Base-by-base conservation (phyloP, 176 grass and related monocot genomes). In the Saccharum officinarum region DNA sequence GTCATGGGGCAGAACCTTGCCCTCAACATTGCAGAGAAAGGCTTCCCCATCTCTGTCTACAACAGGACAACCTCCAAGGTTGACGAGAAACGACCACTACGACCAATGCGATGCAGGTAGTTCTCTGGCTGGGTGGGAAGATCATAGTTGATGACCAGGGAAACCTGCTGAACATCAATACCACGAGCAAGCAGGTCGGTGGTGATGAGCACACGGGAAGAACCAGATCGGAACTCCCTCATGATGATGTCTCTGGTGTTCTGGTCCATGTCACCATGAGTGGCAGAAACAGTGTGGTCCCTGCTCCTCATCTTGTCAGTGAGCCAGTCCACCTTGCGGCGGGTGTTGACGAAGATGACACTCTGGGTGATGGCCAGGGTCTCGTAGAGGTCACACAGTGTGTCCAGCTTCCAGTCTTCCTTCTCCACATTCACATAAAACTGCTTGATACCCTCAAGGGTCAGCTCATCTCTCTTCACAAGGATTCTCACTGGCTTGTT, bases 221-320 rank as follows among this genome's bases (percentile, higher is more conserved):
- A 97, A 47, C 94, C 94, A 75, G 94, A 97, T 60, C 94, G 64
- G 76, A 97, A 97, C 81, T 97, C 94, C 14, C 94, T 86, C 94
- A 97, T 97, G 82, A 97, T 94, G 87, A 97, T 97, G 80, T 97
- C 94, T 86, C 94, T 87, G 49, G 92, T 97, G 80, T 97, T 97
- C 87, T 97, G 94, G 87, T 94, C 94, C 94, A 97, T 97, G 77
- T 97, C 94, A 63, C 94, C 94, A 0, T 97, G 94, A 4, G 94
- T 97, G n/a, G 94, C 94, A 33, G 89, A 94, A 16, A 97, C 94
- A 0, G 94, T 97, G 79, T 97, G 94, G 71, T 97, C 94, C 86
- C 94, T 89, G 74, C 94, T 83, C 77, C 94, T 88, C 94, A 97
- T 97, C 76, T 97, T 97, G 71, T 97, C 94, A 9, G 92, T 94